phyloP scores from a whole-genome alignment of 2,329 filamentous ascomycete genomes.

The Dothidotthia symphoricarpi region DNA sequence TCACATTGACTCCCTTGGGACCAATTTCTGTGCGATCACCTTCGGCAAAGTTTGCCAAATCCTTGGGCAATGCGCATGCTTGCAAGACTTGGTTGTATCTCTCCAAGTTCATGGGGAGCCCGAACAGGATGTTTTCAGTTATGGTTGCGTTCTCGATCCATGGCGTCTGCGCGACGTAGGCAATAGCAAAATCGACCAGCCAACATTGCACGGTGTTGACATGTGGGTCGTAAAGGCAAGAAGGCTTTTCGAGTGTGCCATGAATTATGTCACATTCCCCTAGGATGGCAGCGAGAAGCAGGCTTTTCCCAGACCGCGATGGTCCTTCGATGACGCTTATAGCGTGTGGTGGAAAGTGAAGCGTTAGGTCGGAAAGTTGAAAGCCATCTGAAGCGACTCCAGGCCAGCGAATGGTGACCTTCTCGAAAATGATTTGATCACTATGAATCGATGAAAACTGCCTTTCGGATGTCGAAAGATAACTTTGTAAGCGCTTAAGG shows the following conservation, averaged over 20 bases:
- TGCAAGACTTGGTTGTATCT: slow-evolving; percentile 8
- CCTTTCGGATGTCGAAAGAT: too few species aligned
- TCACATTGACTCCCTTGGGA: slow-evolving; percentile 36
- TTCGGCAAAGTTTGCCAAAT: slow-evolving; percentile 3
- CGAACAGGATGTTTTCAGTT: slow-evolving; percentile 9
- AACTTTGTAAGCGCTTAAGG: too few species aligned
- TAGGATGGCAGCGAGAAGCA: slow-evolving; percentile 70
- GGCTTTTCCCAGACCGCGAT: slow-evolving; percentile 75
- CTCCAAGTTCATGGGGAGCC: background rate
- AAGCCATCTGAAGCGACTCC: too few species aligned
- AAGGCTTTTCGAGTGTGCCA: too few species aligned
- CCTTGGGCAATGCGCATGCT: slow-evolving; percentile 6
- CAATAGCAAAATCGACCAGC: slow-evolving; percentile 65
- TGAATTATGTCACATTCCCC: slow-evolving; percentile 70
- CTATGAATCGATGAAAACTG: too few species aligned
- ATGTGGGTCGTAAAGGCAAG: slow-evolving; percentile 52
- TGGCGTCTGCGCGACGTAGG: slow-evolving; percentile 65
- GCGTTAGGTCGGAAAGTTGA: too few species aligned
- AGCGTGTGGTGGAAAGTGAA: too few species aligned
- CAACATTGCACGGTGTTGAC: slow-evolving; percentile 63
- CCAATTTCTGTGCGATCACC: slow-evolving; percentile 9
- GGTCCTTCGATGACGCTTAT: slow-evolving; percentile 75
- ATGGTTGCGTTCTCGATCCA: slow-evolving; percentile 10
- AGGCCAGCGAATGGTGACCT: too few species aligned
- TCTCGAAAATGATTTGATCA: too few species aligned